Base-by-base conservation (phyloP, 2,329 filamentous ascomycete species). In the Talaromyces sp. region DNA sequence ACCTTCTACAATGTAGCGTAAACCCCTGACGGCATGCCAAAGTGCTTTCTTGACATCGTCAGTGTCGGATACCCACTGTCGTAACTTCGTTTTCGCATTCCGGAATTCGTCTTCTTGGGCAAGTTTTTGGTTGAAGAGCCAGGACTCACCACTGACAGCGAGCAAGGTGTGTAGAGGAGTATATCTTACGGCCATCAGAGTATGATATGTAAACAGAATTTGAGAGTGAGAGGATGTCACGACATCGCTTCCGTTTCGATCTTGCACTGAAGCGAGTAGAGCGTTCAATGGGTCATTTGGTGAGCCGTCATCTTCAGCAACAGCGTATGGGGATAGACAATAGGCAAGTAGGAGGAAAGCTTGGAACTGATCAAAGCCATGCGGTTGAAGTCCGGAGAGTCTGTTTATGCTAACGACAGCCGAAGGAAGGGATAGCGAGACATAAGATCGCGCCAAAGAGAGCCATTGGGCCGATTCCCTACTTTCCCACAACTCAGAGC, bases 61-160 rank as follows among this genome's bases (percentile, higher is more conserved):
- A 7, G 66, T 65, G 37, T 71, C 68, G 12, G 64, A 65, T 18
- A 71, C 67, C 74, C 74, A 76, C 28, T 59, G 63, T 50, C 69
- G 67, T 12, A 76, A 63, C 35, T 61, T 67, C 33, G 62, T 64
- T 61, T 74, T 75, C 2, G 73, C 71, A 14, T 64, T 55, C 44
- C 68, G 66, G 54, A 75, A 75, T 40, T 74, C 70, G 5, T 66
- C 62, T 66, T 75, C 69, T 18, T 72, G 67, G 42, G 71, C 67
- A 21, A 75, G 64, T 63, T 75, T 75, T 56, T 69, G 70, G 52
- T 73, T 74, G 62, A 75, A 70, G 46, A 75, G 67, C 74, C 73
- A 75, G 3, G 73, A 75, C 64, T 75, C 73, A 33, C 73, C 72
- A 52, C 70, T 71, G n/a, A 75, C 72, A 5, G 71, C 69, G 35